Evolutionary conservation across 202 grass and related monocot species (phyloP), one percentile per base, ranked within the genome.

Genomic region (Digitaria exilis): DNA sequence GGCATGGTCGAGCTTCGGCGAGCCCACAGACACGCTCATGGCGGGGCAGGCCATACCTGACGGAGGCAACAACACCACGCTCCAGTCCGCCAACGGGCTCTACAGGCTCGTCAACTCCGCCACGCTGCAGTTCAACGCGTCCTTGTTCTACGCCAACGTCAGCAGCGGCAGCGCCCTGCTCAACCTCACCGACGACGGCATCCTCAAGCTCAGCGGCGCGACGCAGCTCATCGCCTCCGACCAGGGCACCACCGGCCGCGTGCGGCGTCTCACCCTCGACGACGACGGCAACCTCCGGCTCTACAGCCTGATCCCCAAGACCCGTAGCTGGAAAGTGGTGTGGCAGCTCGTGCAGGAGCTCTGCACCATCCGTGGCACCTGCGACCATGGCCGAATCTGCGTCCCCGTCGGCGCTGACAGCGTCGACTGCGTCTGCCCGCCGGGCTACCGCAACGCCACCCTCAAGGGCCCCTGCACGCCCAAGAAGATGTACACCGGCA

Each of bases 271-370:
- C 32, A 93, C 75, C 28, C 90, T 97, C 2, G 95, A 94, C 83
- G 9, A 34, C 42, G 66, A 97, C 70, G 95, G 95, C 87, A 92
- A 94, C 88, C 87, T 94, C 28, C 77, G 88, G 6, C 71, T 97
- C 10, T 94, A 97, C 82, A 94, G 90, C 87, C 85, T 97, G 45
- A 2, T 10, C 4, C 30, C 75, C 2, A 14, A 0, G 3, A 50
- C 8, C 0, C 46, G 84, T 13, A 0, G 0, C 19, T 94, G 92
- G 92, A 2, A 0, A 5, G 75, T 86, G 24, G 90, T 94, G 17
- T 97, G 95, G 95, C 84, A 97, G 83, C 78, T 76, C 1, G 86
- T 94, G 78, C 86, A 84, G 85, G 95, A 97, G 86, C 88, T 91
- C 62, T 94, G 95, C 90, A 84, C 45, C 41, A 94, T 97, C 77